Evolutionary conservation across 192 early-diverging fungal genomes (phyloP).

Genomic region (Mortierella hygrophila): DNA sequence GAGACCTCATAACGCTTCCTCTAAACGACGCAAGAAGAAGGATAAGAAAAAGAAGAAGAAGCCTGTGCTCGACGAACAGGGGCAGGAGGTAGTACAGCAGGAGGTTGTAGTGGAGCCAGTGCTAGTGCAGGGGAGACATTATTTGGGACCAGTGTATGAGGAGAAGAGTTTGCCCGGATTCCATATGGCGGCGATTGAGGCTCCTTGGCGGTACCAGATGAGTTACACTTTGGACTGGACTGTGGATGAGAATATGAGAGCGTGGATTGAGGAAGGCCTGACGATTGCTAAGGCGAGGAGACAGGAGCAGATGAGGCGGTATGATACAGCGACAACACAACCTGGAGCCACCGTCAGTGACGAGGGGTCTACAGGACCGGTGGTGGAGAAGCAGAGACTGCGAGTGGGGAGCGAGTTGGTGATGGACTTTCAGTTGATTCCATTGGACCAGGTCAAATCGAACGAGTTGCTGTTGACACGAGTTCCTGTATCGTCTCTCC

Average conservation of each 20-base stretch:
- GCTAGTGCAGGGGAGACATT: neutral
- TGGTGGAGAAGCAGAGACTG: neutral
- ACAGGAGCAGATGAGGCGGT: neutral
- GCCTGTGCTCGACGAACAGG: neutral
- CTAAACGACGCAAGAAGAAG: slow-evolving; percentile 5
- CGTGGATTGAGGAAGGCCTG: neutral
- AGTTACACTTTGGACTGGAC: slow-evolving; percentile 31
- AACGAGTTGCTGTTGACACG: slow-evolving; percentile 30
- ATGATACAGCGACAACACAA: neutral
- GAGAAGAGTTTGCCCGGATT: slow-evolving; percentile 17
- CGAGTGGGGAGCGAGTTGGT: neutral
- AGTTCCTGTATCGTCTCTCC: neutral
- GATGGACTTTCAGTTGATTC: slow-evolving; percentile 38
- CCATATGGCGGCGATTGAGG: neutral
- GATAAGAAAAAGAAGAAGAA: slow-evolving; percentile 39
- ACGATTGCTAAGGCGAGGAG: neutral
- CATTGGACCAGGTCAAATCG: slow-evolving; percentile 22
- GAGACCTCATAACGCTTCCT: neutral
- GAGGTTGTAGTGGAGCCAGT: neutral
- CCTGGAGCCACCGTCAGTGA: neutral
- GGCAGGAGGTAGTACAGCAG: neutral
- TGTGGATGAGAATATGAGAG: neutral
- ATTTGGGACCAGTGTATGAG: slow-evolving; percentile 7
- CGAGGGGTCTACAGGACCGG: neutral
- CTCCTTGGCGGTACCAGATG: slow-evolving; percentile 37